Evolutionary conservation across 163 green algal species (phyloP).

Genomic region (Trebouxiophyceae sp.): DNA sequence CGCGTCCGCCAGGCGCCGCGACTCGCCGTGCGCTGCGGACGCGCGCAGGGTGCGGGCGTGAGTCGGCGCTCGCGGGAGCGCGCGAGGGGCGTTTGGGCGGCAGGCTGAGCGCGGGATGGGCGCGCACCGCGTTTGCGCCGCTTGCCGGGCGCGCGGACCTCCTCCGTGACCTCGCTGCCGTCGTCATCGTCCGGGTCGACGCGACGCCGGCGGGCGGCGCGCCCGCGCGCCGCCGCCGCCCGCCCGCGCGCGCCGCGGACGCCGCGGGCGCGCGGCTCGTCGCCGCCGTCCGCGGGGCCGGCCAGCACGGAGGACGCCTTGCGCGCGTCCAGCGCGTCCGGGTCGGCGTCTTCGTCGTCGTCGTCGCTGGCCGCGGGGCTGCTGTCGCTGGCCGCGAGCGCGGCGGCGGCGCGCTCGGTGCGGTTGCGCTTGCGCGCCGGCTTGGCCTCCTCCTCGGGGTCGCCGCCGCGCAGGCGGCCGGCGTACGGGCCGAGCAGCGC

Average conservation of each 20-base stretch:
- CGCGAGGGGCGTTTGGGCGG: too few species aligned
- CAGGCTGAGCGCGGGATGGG: too few species aligned
- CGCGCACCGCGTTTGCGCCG: constrained; percentile 11
- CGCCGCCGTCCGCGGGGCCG: neutral
- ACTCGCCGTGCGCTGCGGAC: too few species aligned
- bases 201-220: constrained; percentile 16
- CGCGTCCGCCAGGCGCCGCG: neutral
- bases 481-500: constrained; percentile 36
- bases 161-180: neutral
- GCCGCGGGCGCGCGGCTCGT: constrained; percentile 1
- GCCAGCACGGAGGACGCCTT: neutral
- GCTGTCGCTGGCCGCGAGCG: neutral
- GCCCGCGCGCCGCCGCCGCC: constrained; percentile 12
- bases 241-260: constrained; percentile 1
- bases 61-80: neutral
- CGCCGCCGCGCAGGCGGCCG: constrained; percentile 35
- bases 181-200: constrained; percentile 28
- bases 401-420: neutral
- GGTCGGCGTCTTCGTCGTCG: constrained; percentile 6
- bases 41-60: neutral
- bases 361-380: neutral
- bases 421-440: neutral
- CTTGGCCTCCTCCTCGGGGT: constrained; percentile 16
- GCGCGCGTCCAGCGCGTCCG: constrained; percentile 3
- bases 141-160: neutral